A percentile compares a stretch with the other conserved stretches of the same genome.
Evolutionary conservation across 2,329 filamentous ascomycete genomes (phyloP).

Genomic region (Diaporthe citrichinensis): DNA sequence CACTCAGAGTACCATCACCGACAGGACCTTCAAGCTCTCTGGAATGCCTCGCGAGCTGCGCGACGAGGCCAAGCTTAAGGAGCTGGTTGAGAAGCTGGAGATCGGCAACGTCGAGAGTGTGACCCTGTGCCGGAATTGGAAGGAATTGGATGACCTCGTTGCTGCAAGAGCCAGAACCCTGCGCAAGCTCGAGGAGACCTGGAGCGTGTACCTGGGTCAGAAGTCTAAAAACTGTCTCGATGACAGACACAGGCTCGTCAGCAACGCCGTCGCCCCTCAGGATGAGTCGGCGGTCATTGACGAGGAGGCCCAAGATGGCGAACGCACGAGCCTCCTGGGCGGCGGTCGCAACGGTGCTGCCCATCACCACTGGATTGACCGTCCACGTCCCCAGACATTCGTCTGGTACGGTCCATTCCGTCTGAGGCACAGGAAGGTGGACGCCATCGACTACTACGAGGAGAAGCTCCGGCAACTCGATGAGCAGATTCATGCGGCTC

Average conservation of each 20-base stretch:
- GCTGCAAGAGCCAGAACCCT: conserved; percentile 75
- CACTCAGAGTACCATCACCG: conserved; percentile 94
- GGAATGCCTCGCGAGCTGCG: conserved; percentile 86
- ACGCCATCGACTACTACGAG: conserved; percentile 95
- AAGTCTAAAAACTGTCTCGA: conserved; percentile 54
- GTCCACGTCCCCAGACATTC: conserved; percentile 75
- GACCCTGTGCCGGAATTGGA: conserved; percentile 89
- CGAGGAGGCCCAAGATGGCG: conserved; percentile 54
- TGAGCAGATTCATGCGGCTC: conserved; percentile 77
- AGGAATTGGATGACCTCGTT: conserved; percentile 81
- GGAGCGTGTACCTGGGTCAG: conserved; percentile 81
- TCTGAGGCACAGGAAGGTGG: conserved; percentile 79
- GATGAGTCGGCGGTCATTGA: conserved; percentile 53
- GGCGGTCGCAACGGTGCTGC: conserved; percentile 44
- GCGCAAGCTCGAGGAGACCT: conserved; percentile 84
- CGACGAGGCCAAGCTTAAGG: conserved; percentile 85
- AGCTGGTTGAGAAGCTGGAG: conserved; percentile 87
- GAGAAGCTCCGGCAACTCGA: conserved; percentile 86
- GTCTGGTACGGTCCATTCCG: conserved; percentile 85
- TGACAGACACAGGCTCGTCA: conserved; percentile 21
- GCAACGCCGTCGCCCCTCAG: conserved; percentile 36
- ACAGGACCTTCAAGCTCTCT: conserved; percentile 91
- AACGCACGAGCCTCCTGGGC: conserved; percentile 50
- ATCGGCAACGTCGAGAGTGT: conserved; percentile 94
- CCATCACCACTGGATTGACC: conserved; percentile 58